Conservation (phyloP, 768 basidiomycete species). For the Botryobasidium botryosum region DNA sequence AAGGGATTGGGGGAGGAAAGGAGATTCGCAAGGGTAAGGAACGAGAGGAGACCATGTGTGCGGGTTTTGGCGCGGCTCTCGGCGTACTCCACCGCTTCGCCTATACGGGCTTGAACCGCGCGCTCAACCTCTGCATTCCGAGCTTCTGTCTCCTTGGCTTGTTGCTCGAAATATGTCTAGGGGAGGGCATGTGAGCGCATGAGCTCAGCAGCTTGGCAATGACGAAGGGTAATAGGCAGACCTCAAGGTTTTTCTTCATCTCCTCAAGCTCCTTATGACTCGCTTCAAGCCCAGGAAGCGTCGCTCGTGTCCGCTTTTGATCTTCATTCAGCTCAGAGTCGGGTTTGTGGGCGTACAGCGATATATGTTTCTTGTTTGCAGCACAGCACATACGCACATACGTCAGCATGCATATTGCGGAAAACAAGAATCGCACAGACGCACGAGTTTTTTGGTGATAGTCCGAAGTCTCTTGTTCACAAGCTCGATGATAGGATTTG, state of each 20-base stretch:
- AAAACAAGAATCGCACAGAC: slow-evolving; percentile 14
- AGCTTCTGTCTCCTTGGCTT: slow-evolving; percentile 4
- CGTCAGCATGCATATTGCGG: background rate
- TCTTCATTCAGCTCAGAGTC: slow-evolving; percentile 71
- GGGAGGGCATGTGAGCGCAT: background rate
- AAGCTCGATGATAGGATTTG: slow-evolving; percentile 60
- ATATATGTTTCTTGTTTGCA: slow-evolving; percentile 44
- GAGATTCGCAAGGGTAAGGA: slow-evolving; percentile 8
- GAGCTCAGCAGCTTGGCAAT: background rate
- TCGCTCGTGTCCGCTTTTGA: slow-evolving; percentile 57
- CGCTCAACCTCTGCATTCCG: background rate
- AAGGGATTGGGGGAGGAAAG: slow-evolving; percentile 6
- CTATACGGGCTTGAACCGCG: background rate
- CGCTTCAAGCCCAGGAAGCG: slow-evolving; percentile 59
- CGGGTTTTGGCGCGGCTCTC: slow-evolving; percentile 2
- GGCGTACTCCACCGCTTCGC: background rate
- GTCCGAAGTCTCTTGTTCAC: slow-evolving; percentile 62
- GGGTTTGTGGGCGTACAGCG: slow-evolving; percentile 48
- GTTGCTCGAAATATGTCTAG: background rate
- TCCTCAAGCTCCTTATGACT: slow-evolving; percentile 69
- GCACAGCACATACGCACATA: background rate
- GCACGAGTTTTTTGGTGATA: slow-evolving; percentile 70
- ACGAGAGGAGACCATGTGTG: slow-evolving; percentile 2
- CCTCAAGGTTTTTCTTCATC: slow-evolving; percentile 73
- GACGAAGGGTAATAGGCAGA: slow-evolving; percentile 19